Conservation (phyloP, 768 basidiomycete species). For the Boletus speciosus region DNA sequence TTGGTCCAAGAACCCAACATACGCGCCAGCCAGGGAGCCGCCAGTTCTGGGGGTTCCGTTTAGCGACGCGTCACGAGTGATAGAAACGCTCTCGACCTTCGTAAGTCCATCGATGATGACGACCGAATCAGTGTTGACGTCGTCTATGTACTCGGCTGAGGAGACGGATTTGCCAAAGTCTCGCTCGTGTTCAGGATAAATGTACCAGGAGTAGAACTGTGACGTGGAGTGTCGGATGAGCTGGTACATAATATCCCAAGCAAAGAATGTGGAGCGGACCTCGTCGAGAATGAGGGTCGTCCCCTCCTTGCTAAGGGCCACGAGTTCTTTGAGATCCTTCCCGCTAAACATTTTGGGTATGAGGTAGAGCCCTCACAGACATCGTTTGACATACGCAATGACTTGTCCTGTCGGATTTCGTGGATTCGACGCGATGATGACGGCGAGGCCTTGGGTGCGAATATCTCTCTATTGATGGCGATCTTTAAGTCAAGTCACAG, state of each 20-base stretch:
- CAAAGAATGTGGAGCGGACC: slow-evolving; percentile 37
- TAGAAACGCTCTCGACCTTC: slow-evolving; percentile 48
- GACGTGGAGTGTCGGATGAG: not conserved
- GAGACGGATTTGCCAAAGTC: slow-evolving; percentile 79
- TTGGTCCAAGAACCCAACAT: slow-evolving; percentile 92
- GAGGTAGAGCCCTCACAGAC: slow-evolving; percentile 3
- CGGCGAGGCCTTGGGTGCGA: slow-evolving; percentile 74
- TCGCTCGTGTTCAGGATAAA: slow-evolving; percentile 74
- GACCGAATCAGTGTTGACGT: slow-evolving; percentile 82
- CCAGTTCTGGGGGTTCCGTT: slow-evolving; percentile 65
- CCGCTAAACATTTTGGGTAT: slow-evolving; percentile 43
- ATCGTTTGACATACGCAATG: slow-evolving; percentile 45
- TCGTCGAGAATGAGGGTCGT: slow-evolving; percentile 86
- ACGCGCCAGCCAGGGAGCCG: slow-evolving; percentile 93
- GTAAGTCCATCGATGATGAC: slow-evolving; percentile 91
- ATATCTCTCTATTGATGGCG: slow-evolving; percentile 61
- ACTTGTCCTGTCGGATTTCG: slow-evolving; percentile 96
- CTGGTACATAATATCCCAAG: not conserved
- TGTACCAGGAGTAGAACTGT: slow-evolving; percentile 94
- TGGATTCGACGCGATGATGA: slow-evolving; percentile 90
- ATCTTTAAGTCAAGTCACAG: not conserved
- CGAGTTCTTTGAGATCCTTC: slow-evolving; percentile 77
- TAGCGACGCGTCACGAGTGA: not conserved
- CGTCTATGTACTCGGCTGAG: slow-evolving; percentile 78
- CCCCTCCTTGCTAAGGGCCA: slow-evolving; percentile 65